Evolutionary conservation across 2,329 filamentous ascomycete species (phyloP), one percentile per base, ranked within the genome.

Genomic region (Fusarium irregulare): DNA sequence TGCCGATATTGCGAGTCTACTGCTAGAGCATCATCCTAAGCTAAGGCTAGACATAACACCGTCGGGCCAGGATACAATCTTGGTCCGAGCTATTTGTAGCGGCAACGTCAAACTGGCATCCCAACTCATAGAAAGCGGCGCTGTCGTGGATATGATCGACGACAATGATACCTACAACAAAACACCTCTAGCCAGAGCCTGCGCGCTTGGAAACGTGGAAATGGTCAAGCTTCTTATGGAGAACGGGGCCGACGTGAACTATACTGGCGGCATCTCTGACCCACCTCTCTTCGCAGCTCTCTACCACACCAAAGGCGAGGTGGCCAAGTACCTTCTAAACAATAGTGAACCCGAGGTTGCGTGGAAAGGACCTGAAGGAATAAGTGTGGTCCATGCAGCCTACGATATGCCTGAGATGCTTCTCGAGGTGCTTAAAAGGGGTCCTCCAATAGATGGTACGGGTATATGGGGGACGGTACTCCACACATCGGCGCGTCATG

Each of bases 201-300:
- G 20, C 8, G 7, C 4, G 16, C 20, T 18, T 6, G 34, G 34
- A 18, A 7, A 42, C 6, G 5, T 57, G 12, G 55, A 57, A 4
- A 50, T 57, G 20, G 55, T 57, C 6, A 57, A 57, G 34, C 32
- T 57, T 42, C 45, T 57, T 5, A 1, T 57, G 1, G 12, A 57
- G 7, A 57, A 23, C 10, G 18, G 10, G 4, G 55, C 55, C 16
- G 55, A 50, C 16, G 9, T 50, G 14, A 50, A 57, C 10, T 57
- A 42, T 16, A 41, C 45, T 2, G 45, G 34, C 7, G 45, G n/a
- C 6, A 12, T 21, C 21, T 40, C 32, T 9, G 45, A 57, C 3
- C 12, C 44, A 14, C 34, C 55, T 1, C 11, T 57, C 2, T 57
- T 50, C 8, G 4, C 32, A 4, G 25, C 55, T 16, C 6, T 57